Base-by-base conservation (phyloP, 2,329 filamentous ascomycete species). In the Botryotinia convoluta region DNA sequence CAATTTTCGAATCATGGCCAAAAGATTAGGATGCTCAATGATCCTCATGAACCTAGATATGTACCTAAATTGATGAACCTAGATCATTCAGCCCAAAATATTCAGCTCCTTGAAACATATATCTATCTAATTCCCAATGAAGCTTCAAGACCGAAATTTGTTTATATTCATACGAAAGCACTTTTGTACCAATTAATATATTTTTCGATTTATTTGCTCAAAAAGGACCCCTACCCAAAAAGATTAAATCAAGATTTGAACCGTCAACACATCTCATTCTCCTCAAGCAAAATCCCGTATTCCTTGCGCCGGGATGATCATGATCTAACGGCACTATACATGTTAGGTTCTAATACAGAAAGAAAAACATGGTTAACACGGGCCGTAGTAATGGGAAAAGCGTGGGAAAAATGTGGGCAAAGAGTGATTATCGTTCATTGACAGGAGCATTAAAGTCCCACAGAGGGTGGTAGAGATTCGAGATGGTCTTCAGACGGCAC, bases 261-360 rank as follows among this genome's bases (percentile, higher is more conserved):
- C 44, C 16, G n/a, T 61, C 32, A 48, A 62, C 29, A 65, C 39
- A 32, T 7, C n/a, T 65, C 35, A 26, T 42, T 72, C n/a, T 69
- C 51, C 44, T 48, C 48, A 69, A 72, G 62, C 71, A 72, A 51
- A 32, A 73, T 71, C 72, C 72, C 60, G 68, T 68, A 29, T 59
- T 51, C 72, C 60, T 73, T 65, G 42, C 68, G 51, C 72, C 60
- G 61, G 72, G 72, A 64, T 73, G 45, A 68, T 68, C 64, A 68
- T 68, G 64, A 45, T 59, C 35, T 59, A 73, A 65, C 68, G 68
- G 68, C 57, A 73, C 20, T 71, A 44, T 32, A 44, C 54, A 35
- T 68, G 37, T 60, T 60, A 37, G 26, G 37, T 59, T 48, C 63
- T 44, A 44, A 29, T 32, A 35, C 44, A 48, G 44, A 18, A 32